phyloP scores from a whole-genome alignment of 177 flowering plant genomes.

The Vitis hybrid region DNA sequence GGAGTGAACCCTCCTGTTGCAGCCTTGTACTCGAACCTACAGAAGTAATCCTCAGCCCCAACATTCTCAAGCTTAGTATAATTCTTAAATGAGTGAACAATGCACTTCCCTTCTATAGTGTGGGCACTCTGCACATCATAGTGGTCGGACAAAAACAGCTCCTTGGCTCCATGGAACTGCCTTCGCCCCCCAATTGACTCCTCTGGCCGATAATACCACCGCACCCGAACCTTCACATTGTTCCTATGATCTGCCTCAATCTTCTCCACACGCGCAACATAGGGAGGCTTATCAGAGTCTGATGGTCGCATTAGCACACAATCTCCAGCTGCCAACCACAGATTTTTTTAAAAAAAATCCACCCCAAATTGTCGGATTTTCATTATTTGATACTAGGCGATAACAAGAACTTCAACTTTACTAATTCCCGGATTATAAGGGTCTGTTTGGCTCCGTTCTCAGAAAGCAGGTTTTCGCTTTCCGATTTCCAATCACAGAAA shows the following conservation, averaged over 20 bases:
- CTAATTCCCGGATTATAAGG: too few relatives aligned
- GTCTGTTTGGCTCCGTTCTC: too few relatives aligned
- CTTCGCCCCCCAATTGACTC: constrained; percentile 57
- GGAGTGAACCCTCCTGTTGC: constrained; percentile 61
- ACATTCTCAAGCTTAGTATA: constrained; percentile 69
- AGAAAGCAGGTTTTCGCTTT: too few relatives aligned
- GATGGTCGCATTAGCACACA: constrained; percentile 65
- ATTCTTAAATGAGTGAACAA: constrained; percentile 61
- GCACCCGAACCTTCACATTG: constrained; percentile 50
- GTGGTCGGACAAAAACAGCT: constrained; percentile 64
- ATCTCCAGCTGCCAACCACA: constrained; percentile 49
- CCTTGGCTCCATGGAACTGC: constrained; percentile 69
- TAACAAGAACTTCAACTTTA: too few relatives aligned
- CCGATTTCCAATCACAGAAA: too few relatives aligned
- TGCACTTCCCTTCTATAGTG: constrained; percentile 63
- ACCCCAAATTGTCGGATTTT: neutral
- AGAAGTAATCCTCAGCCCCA: constrained; percentile 64
- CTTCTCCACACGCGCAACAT: constrained; percentile 62
- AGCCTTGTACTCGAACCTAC: constrained; percentile 66
- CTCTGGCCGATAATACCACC: constrained; percentile 73
- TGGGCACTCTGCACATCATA: constrained; percentile 62
- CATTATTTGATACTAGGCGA: too few relatives aligned
- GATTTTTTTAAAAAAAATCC: constrained; percentile 4
- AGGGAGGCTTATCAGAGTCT: constrained; percentile 52
- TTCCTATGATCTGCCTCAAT: constrained; percentile 56